These are phyloP conservation scores for Zelopaecilomyces penicillatus DNA, from an alignment of 2,329 filamentous ascomycete species.

Conservation along the genomic window DNA sequence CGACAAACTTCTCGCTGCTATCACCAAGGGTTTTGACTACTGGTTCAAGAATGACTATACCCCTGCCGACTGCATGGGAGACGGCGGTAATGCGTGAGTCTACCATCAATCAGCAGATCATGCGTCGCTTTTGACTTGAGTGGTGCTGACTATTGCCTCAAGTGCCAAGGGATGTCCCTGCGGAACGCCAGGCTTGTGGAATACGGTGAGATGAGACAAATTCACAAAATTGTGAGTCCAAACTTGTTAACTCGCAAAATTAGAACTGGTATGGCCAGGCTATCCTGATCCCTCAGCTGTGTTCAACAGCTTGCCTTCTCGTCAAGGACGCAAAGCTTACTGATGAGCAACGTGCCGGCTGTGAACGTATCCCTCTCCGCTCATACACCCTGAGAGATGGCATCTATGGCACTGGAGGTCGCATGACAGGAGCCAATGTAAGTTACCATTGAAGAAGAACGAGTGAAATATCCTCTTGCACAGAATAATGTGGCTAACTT, in stretches of 20 bases:
- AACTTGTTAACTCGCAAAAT: no score
- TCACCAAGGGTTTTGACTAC: conserved; percentile 14
- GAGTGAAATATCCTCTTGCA: no score
- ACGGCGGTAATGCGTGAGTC: conserved; percentile 13
- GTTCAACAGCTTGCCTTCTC: conserved; percentile 13
- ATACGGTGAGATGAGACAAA: conserved; percentile 7
- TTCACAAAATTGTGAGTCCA: no score
- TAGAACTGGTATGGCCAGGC: conserved; percentile 18
- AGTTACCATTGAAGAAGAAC: not conserved
- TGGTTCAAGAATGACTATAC: conserved; percentile 17
- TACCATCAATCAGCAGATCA: not conserved
- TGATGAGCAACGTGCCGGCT: conserved; percentile 10
- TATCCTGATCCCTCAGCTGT: conserved; percentile 15
- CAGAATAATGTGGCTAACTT: not conserved
- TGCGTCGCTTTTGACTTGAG: no score
- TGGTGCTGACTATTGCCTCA: not conserved
- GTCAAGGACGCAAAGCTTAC: conserved; percentile 12
- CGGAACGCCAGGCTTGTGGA: conserved; percentile 15
- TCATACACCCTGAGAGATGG: conserved; percentile 13
- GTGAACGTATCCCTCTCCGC: conserved; percentile 13
- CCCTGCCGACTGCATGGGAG: conserved; percentile 13
- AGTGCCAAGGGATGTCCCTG: conserved; percentile 9
- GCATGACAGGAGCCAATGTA: conserved; percentile 16
- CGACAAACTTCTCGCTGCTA: conserved; percentile 7
- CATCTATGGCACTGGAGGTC: conserved; percentile 12